Base-by-base conservation (phyloP, 2,329 filamentous ascomycete species). In the Grosmannia clavigera region DNA sequence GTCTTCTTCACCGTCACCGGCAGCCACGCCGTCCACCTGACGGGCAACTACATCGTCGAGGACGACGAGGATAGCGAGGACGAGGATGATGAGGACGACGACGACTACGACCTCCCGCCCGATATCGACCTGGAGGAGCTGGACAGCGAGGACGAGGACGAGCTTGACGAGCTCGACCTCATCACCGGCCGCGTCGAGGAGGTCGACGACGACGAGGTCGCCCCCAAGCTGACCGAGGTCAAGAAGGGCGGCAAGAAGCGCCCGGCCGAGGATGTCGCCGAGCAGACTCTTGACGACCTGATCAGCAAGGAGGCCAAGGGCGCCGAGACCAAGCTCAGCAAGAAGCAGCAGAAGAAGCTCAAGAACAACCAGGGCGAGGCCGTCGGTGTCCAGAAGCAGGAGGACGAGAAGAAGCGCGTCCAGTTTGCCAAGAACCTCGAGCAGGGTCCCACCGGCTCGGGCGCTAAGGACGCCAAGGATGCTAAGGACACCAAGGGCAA, bases 361-460 rank as follows among this genome's bases (percentile, higher is more conserved):
- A 95, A 95, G 85, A 96, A 96, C 82, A 97, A 97, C 81, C 90
- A 95, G 73, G 94, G 92, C 66, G 88, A 96, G 72, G 86, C 94
- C 62, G 83, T 87, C 62, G 75, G 80, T 58, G 76, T 78, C 53
- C 82, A 86, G 67, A 82, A 86, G 67, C 76, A 81, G 66, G 76
- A 81, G 66, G 84, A 85, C 72, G 77, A 79, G 61, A 87, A 88
- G 74, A 96, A 96, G 84, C 97, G 96, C 81, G 94, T 99, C 63
- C 90, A 96, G 75, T 99, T 99, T 73, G 92, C 94, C 71, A 96
- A 97, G 83, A 92, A 97, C 75, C 90, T 99, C 64, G 94, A 97
- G 80, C 91, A 95, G 75, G 94, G 94, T 62, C 94, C 94, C 64
- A 95, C 91, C 52, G 85, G 86, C 66, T 86, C 88, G 5, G 69